These are phyloP conservation scores for Globisporangium parvum DNA, from an alignment of 352 stramenopile species.

Conservation along the genomic window DNA sequence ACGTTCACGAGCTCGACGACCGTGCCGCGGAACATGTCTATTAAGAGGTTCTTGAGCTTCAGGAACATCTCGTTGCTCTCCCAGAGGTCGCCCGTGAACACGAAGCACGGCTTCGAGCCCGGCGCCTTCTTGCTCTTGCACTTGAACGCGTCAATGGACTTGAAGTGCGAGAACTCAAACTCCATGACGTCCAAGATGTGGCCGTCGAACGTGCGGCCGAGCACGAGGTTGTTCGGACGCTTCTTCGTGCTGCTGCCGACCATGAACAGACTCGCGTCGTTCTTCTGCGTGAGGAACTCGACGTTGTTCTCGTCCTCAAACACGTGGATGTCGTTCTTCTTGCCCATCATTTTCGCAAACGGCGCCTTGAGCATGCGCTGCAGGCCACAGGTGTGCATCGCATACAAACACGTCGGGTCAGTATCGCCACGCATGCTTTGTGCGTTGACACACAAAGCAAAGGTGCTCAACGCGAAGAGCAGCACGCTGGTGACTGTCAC, in stretches of 20 bases:
- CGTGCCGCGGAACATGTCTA: constrained; percentile 97
- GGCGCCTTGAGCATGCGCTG: constrained; percentile 86
- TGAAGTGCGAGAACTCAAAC: constrained; percentile 94
- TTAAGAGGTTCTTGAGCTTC: constrained; percentile 93
- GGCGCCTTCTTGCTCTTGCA: constrained; percentile 90
- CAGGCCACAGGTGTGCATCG: background rate
- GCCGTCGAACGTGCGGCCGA: constrained; percentile 97
- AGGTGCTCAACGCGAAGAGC: background rate
- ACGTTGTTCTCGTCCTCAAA: constrained; percentile 92
- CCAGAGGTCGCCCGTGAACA: constrained; percentile 96
- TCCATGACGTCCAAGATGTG: constrained; percentile 98
- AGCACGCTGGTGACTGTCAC: background rate
- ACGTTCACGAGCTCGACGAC: constrained; percentile 94
- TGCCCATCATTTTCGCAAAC: constrained; percentile 84
- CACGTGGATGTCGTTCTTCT: constrained; percentile 93
- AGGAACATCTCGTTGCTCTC: constrained; percentile 85
- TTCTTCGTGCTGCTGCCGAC: constrained; percentile 98
- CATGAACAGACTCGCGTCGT: constrained; percentile 96
- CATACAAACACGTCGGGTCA: background rate
- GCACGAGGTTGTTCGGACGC: constrained; percentile 96
- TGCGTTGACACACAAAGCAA: background rate
- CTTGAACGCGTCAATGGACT: constrained; percentile 91
- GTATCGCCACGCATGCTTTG: background rate
- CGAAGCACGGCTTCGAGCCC: constrained; percentile 93
- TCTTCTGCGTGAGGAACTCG: constrained; percentile 96